Conservation (phyloP, 179 eudicot genomes). For the Gypsophila paniculata region DNA sequence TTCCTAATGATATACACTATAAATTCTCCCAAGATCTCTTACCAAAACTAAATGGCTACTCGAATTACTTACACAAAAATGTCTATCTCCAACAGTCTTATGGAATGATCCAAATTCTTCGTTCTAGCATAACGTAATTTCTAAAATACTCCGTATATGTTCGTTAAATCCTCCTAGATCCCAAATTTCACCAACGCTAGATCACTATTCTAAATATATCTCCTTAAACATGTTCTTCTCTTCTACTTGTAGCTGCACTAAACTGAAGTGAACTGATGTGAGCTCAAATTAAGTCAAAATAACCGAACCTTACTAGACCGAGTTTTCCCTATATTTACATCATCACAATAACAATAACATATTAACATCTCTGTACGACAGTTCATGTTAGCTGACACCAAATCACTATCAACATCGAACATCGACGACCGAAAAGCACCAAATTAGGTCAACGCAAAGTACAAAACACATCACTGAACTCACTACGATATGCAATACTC, state of each 20-base stretch:
- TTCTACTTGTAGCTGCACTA: too few species aligned
- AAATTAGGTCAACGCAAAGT: not conserved
- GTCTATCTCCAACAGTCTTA: too few species aligned
- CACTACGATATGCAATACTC: not conserved
- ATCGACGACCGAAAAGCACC: not conserved
- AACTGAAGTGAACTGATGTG: too few species aligned
- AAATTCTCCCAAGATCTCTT: not conserved
- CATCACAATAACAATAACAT: too few species aligned
- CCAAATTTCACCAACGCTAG: not conserved
- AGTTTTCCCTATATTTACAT: too few species aligned
- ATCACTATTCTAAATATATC: too few species aligned
- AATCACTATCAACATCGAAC: not conserved
- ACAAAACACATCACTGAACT: not conserved
- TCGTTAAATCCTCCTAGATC: not conserved
- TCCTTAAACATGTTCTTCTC: too few species aligned
- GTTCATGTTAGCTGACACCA: not conserved
- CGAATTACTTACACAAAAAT: too few species aligned
- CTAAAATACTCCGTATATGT: too few species aligned
- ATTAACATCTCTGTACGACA: not conserved
- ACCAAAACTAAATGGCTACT: not conserved
- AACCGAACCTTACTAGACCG: not conserved
- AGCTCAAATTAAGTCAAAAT: too few species aligned
- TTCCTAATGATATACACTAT: not conserved
- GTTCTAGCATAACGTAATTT: too few species aligned
- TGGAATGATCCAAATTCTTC: too few species aligned